Percentiles rank a stretch among this genome's conserved stretches.
These are phyloP conservation scores for Colletotrichum eremochloae DNA, from an alignment of 2,329 filamentous ascomycete genomes.

Conservation along the genomic window DNA sequence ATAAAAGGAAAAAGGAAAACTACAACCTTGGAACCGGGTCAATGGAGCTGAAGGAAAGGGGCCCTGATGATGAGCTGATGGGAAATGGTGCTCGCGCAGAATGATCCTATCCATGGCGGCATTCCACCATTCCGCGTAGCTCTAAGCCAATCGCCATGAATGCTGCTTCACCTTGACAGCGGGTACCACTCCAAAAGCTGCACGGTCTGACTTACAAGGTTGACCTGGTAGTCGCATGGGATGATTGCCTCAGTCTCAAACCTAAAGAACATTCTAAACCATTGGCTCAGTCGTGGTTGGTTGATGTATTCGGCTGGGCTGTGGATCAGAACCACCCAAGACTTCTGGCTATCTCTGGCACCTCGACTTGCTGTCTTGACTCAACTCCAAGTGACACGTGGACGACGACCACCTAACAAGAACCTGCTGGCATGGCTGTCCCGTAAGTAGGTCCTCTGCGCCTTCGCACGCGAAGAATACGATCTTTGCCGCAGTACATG, in stretches of 20 bases:
- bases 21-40: background rate
- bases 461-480: conserved; percentile 23
- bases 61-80: background rate
- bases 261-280: background rate
- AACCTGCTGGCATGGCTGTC: conserved; percentile 4
- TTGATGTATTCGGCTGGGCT: conserved; percentile 14
- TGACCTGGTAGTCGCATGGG: background rate
- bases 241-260: conserved; percentile 18
- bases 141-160: conserved; percentile 3
- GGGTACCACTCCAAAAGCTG: conserved; percentile 20
- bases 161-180: conserved; percentile 4
- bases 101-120: conserved; percentile 5
- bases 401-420: background rate
- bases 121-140: background rate
- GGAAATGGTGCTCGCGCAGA: background rate
- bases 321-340: conserved; percentile 7
- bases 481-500: conserved; percentile 15
- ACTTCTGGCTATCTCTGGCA: background rate
- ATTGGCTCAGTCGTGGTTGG: background rate
- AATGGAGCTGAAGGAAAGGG: background rate
- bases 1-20: background rate
- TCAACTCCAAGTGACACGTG: conserved; percentile 17
- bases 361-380: conserved; percentile 12
- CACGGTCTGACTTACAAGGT: background rate
- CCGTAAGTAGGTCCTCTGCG: conserved; percentile 1